Percentiles rank a stretch among this genome's conserved stretches.
Conservation (phyloP, 495 filamentous ascomycete genomes). For the Oidiodendron maius region DNA sequence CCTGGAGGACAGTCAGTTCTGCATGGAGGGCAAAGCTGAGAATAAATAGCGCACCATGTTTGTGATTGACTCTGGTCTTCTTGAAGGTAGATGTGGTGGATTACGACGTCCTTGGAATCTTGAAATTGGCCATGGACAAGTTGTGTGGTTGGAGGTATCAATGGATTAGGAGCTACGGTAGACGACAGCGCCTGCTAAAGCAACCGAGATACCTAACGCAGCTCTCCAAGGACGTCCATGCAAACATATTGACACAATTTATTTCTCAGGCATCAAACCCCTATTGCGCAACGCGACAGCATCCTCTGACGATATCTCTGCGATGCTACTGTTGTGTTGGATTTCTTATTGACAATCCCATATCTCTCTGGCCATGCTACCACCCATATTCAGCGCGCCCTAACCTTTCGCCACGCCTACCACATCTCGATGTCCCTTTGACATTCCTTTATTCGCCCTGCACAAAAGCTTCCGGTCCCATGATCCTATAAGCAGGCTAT, state of each 20-base stretch:
- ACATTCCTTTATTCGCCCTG: neutral
- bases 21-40: neutral
- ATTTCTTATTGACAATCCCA: neutral
- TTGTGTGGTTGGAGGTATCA: neutral
- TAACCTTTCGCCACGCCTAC: neutral
- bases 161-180: neutral
- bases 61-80: constrained; percentile 22
- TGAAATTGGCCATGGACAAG: neutral
- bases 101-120: neutral
- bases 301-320: no score
- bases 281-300: no score
- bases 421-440: neutral
- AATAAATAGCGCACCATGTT: constrained; percentile 15
- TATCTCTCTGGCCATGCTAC: neutral
- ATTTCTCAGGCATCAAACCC: no score
- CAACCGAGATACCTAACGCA: neutral
- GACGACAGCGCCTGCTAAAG: neutral
- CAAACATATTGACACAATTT: no score
- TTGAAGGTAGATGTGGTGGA: neutral
- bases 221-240: no score
- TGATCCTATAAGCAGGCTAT: no score
- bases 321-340: neutral
- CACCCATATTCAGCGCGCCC: neutral
- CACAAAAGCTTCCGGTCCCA: no score
- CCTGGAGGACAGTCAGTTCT: constrained; percentile 43